Evolutionary conservation across 768 basidiomycete species (phyloP), one percentile per base, ranked within the genome.

Genomic region (Russula sp.): DNA sequence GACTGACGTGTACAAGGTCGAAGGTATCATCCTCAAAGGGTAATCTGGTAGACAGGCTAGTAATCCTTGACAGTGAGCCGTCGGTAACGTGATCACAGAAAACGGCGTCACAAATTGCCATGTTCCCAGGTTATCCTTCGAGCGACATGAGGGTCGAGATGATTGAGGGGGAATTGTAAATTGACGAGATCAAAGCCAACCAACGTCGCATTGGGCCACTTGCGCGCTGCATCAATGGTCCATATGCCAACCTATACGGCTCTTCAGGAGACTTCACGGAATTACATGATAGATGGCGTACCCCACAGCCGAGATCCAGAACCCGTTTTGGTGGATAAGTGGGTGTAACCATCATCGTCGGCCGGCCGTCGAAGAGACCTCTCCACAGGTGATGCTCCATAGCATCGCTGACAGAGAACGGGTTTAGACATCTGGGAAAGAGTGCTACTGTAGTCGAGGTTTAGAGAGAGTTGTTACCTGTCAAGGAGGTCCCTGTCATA

Each of bases 21-120:
- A 92, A 92, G 69, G 88, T 84, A 64, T 91, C 88, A 60, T 91
- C 90, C 18, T 90, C 88, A 71, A 90, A 92, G 0, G 90, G 90
- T 22, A 92, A 78, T 69, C 80, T 87, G 13, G 84, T 89, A 53
- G 89, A 88, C 69, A 92, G 74, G 73, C 89, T 91, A 59, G 28
- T 20, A 32, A 36, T 49, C 24, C 42, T 16, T 51, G 30, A 59
- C 36, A 26, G 24, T 50, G 32, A 58, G 59, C 22, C 24, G 50
- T 50, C 14, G 57, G 34, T 38, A 53, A 57, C 32, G 18, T 49
- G 16, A 62, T 55, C 10, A 50, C 50, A 54, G 22, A 53, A 59
- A 32, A 5, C 52, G 24, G 26, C 72, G 82, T 71, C 72, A 90
- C 90, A 91, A 89, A 70, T 92, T 91, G 42, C 89, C 89, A 69